Conservation (phyloP, 441 rosid species). For the Euphorbia schlechtendalii region DNA sequence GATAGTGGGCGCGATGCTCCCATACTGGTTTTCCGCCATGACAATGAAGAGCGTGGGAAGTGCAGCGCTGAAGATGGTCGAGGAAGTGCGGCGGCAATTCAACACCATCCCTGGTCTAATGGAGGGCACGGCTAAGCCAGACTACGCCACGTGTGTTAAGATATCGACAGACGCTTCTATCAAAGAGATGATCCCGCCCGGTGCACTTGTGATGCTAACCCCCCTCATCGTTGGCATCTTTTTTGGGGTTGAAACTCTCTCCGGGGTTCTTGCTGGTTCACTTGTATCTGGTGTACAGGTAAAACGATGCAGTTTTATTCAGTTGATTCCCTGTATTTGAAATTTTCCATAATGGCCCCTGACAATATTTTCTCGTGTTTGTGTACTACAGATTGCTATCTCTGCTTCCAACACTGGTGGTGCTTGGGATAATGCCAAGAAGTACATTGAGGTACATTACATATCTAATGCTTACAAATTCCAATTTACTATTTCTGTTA, state of each 20-base stretch:
- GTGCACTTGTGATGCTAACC: conserved; percentile 71
- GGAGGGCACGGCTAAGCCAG: conserved; percentile 61
- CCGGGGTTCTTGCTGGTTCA: conserved; percentile 66
- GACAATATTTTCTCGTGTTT: not conserved
- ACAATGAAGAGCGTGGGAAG: conserved; percentile 80
- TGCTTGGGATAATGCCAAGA: conserved; percentile 70
- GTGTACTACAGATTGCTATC: conserved; percentile 40
- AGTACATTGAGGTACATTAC: conserved; percentile 65
- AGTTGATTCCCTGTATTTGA: no score
- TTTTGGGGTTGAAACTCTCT: conserved; percentile 67
- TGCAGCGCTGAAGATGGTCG: conserved; percentile 71
- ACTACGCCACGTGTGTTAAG: conserved; percentile 66
- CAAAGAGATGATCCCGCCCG: conserved; percentile 68
- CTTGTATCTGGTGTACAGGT: conserved; percentile 72
- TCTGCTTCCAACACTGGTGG: conserved; percentile 64
- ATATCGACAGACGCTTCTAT: conserved; percentile 73
- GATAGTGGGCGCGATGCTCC: conserved; percentile 66
- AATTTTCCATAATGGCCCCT: no score
- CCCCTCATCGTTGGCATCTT: conserved; percentile 62
- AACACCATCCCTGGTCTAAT: conserved; percentile 58
- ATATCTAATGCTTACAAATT: not conserved
- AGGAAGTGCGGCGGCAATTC: conserved; percentile 69
- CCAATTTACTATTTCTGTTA: no score
- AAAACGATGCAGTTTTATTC: not conserved
- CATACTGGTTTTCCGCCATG: conserved; percentile 73